A percentile compares a stretch with the other conserved stretches of the same genome.
These are phyloP conservation scores for Funneliformis geosporum DNA, from an alignment of 192 early-diverging fungal genomes.

Conservation along the genomic window DNA sequence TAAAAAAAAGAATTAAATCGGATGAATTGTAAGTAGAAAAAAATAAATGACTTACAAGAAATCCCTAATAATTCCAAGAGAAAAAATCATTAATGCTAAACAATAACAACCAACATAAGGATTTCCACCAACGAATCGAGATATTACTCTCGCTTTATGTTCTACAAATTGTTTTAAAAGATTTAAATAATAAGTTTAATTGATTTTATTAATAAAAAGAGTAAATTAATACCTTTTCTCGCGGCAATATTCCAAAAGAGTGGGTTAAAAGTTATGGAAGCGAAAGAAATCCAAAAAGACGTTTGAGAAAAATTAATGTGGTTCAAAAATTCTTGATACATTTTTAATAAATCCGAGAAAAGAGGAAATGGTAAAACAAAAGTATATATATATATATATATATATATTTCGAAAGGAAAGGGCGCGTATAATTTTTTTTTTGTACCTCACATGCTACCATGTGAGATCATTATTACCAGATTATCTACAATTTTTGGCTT, in stretches of 20 bases:
- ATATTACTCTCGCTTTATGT: constrained; percentile 73
- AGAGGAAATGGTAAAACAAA: neutral
- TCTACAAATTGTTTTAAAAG: constrained; percentile 50
- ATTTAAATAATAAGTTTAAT: neutral
- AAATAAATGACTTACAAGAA: constrained; percentile 50
- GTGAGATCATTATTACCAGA: too few relatives aligned
- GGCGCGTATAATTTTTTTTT: too few relatives aligned
- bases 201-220: neutral
- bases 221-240: constrained; percentile 58
- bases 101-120: constrained; percentile 73
- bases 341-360: neutral
- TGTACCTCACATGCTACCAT: too few relatives aligned
- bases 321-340: constrained; percentile 25
- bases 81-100: constrained; percentile 81
- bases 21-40: neutral
- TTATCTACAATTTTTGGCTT: too few relatives aligned
- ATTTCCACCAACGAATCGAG: constrained; percentile 68
- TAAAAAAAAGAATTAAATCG: neutral
- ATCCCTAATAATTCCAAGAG: constrained; percentile 80
- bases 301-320: constrained; percentile 62
- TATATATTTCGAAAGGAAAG: neutral
- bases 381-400: neutral
- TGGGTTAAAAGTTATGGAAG: constrained; percentile 83
- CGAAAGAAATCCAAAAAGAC: constrained; percentile 68
- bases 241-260: constrained; percentile 90